Base-by-base conservation (phyloP, 2,329 filamentous ascomycete genomes). In the Coniochaeta sp. region DNA sequence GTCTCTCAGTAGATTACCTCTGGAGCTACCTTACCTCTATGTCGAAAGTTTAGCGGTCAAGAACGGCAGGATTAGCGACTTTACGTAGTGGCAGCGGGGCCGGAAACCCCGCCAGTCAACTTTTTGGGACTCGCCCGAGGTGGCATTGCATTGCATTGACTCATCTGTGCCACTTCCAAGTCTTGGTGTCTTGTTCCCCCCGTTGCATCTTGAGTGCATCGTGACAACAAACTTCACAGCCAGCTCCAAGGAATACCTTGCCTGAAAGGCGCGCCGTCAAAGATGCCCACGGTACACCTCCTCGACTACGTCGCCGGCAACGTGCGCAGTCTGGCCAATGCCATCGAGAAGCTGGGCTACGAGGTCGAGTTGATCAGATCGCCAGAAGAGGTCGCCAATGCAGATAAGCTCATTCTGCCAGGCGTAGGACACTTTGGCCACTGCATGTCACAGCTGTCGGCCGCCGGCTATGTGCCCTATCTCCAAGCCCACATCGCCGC, bases 351-450 rank as follows among this genome's bases (percentile, higher is more conserved):
- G 76, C 84, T 93, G 62, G 95, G 95, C 63, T 98, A 93, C 73
- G 84, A 90, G 52, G 91, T 99, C 55, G 90, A 95, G 78, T 98
- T 93, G 95, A 82, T 99, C 66, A 89, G 83, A 68, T 86, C 86
- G 36, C 95, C 95, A 5, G 86, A 89, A 67, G 92, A 98, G 74
- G 86, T 99, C 59, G 78, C 86, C 63, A 86, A 88, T 67, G 95
- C 93, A 66, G 90, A 96, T 77, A 96, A 88, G 83, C 85, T 99
- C 68, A 97, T 99, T 65, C 84, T 99, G 28, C 95, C 95, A 6
- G 95, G 95, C 62, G 95, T 99, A 64, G 95, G 95, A 67, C 93
- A 99, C 80, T 99, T 98, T 70, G 95, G 95, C 63, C 92, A 99
- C 80, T 99, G 95, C 75, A 81, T 98, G 65, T 86, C 86, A 31